These are phyloP conservation scores for Seiridium cupressi DNA, from an alignment of 2,329 filamentous ascomycete species.

Conservation along the genomic window DNA sequence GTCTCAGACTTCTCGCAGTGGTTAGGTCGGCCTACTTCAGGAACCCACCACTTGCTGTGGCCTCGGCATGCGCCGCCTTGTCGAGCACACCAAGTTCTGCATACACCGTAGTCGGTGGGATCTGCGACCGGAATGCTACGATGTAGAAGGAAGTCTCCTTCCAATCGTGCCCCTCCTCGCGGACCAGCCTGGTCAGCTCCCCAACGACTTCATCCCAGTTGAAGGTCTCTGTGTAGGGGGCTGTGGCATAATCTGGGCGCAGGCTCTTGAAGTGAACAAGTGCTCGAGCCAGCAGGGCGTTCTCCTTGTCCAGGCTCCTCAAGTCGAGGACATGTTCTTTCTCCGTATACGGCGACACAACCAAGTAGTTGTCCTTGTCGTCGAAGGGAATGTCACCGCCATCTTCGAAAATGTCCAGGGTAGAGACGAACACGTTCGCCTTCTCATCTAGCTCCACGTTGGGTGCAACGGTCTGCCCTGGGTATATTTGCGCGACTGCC, in stretches of 20 bases:
- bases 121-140: slow-evolving; percentile 76
- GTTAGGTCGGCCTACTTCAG: slow-evolving; percentile 59
- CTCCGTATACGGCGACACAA: slow-evolving; percentile 75
- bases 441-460: slow-evolving; percentile 8
- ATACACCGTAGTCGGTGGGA: slow-evolving; percentile 66
- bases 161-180: slow-evolving; percentile 51
- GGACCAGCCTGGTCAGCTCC: slow-evolving; percentile 52
- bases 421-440: neutral
- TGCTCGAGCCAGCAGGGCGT: slow-evolving; percentile 69
- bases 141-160: slow-evolving; percentile 71
- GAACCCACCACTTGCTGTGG: slow-evolving; percentile 74
- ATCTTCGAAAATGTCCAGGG: neutral
- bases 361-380: slow-evolving; percentile 39
- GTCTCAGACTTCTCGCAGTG: slow-evolving; percentile 10
- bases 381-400: neutral
- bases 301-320: slow-evolving; percentile 60
- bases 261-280: slow-evolving; percentile 62
- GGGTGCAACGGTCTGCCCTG: slow-evolving; percentile 9
- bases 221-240: slow-evolving; percentile 70
- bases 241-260: slow-evolving; percentile 72
- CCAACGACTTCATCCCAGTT: slow-evolving; percentile 70
- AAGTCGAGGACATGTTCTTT: slow-evolving; percentile 72
- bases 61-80: slow-evolving; percentile 76
- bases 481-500: slow-evolving; percentile 6
- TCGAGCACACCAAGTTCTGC: slow-evolving; percentile 71